These are phyloP conservation scores for Calocera cornea DNA, from an alignment of 768 basidiomycete genomes.

Conservation along the genomic window DNA sequence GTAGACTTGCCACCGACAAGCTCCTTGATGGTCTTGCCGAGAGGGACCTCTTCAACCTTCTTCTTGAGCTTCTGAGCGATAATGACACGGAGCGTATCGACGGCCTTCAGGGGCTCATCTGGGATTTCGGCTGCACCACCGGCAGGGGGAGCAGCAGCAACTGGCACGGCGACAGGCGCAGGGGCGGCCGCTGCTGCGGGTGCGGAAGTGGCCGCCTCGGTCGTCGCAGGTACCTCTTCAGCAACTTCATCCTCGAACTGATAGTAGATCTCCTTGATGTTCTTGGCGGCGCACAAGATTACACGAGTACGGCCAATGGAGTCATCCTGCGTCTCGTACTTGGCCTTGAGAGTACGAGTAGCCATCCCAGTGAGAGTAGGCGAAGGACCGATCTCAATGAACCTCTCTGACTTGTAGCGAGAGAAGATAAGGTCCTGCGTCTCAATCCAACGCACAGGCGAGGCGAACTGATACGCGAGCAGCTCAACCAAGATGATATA, in stretches of 20 bases:
- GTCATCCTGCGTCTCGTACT: slow-evolving; percentile 84
- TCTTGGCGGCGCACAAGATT: slow-evolving; percentile 89
- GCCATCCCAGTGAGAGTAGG: slow-evolving; percentile 96
- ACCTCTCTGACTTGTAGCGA: slow-evolving; percentile 73
- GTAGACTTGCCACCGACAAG: slow-evolving; percentile 98
- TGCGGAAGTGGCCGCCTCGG: slow-evolving; percentile 22
- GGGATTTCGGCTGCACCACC: slow-evolving; percentile 64
- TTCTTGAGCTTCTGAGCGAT: slow-evolving; percentile 99
- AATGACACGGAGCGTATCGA: slow-evolving; percentile 73
- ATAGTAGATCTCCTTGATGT: slow-evolving; percentile 94
- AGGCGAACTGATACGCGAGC: slow-evolving; percentile 95
- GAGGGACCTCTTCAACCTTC: slow-evolving; percentile 70
- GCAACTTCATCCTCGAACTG: slow-evolving; percentile 78
- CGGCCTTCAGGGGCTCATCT: slow-evolving; percentile 81
- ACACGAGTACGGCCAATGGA: slow-evolving; percentile 62
- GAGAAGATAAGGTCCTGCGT: slow-evolving; percentile 92
- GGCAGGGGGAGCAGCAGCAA: slow-evolving; percentile 31
- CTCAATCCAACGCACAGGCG: slow-evolving; percentile 98
- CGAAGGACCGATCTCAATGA: slow-evolving; percentile 92
- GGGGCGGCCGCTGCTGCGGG: slow-evolving; percentile 26
- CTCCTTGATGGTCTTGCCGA: slow-evolving; percentile 93
- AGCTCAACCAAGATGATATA: slow-evolving; percentile 95
- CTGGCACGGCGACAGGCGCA: slow-evolving; percentile 29
- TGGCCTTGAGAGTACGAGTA: slow-evolving; percentile 73
- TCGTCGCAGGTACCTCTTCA: slow-evolving; percentile 29